Conservation (phyloP, 257 asterid species). For the Nicotiana attenuata region DNA sequence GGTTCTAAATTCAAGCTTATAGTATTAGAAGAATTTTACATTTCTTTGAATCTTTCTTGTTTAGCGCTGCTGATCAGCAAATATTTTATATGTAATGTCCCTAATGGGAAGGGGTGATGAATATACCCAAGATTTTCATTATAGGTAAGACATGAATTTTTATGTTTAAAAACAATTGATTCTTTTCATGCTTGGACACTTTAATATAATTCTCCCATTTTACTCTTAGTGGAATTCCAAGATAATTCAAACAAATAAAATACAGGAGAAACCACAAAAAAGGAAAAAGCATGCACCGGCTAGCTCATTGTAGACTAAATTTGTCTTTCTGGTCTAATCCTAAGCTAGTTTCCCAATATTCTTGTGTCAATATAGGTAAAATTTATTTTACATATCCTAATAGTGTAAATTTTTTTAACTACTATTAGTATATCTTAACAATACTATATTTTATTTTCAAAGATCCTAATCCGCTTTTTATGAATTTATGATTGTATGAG, state of each 20-base stretch:
- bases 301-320: too few species aligned
- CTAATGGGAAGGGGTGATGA: background rate
- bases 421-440: too few species aligned
- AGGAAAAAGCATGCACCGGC: too few species aligned
- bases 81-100: conserved; percentile 1
- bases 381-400: too few species aligned
- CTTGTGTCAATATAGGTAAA: background rate
- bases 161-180: background rate
- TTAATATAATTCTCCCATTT: background rate
- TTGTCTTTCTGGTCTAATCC: background rate
- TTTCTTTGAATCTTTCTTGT: background rate
- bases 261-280: too few species aligned
- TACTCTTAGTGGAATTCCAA: background rate
- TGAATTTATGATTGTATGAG: too few species aligned
- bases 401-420: too few species aligned
- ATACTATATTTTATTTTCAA: too few species aligned
- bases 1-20: background rate
- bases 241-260: background rate
- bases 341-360: background rate
- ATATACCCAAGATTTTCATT: background rate
- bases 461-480: background rate
- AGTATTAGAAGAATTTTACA: background rate
- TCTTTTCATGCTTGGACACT: background rate
- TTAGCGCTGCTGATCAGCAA: background rate
- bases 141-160: background rate